phyloP scores from a whole-genome alignment of 2,329 filamentous ascomycete genomes.

The Curvularia sp. region DNA sequence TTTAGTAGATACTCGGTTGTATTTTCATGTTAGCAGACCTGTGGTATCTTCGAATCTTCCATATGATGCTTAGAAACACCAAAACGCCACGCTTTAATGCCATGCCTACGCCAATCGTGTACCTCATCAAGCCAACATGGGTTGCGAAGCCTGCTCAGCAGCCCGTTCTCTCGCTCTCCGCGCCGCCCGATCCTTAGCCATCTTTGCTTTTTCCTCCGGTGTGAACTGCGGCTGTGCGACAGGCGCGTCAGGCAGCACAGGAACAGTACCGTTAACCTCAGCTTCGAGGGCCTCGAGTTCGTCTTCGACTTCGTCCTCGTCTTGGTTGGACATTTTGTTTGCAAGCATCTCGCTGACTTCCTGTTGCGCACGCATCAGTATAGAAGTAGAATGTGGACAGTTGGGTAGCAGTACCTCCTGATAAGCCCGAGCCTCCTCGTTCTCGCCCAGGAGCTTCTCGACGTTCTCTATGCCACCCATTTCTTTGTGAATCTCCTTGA shows the following conservation, averaged over 20 bases:
- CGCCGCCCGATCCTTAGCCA: constrained; percentile 43
- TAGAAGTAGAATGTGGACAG: neutral
- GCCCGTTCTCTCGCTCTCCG: constrained; percentile 44
- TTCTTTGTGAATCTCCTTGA: constrained; percentile 90
- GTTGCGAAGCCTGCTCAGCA: constrained; percentile 44
- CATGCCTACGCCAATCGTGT: constrained; percentile 18
- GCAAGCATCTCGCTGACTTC: constrained; percentile 93
- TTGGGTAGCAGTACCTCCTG: constrained; percentile 69
- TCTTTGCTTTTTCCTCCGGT: constrained; percentile 38
- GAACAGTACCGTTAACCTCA: constrained; percentile 58
- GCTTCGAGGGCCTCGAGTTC: constrained; percentile 83
- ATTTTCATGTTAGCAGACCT: constrained; percentile 6
- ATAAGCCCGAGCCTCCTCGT: constrained; percentile 87
- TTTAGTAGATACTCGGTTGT: constrained; percentile 3
- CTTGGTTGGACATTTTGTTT: constrained; percentile 86
- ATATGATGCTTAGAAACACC: constrained; percentile 19
- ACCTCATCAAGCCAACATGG: constrained; percentile 46
- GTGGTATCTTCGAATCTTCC: constrained; percentile 1
- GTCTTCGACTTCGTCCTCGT: constrained; percentile 97
- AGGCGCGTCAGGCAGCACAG: constrained; percentile 52
- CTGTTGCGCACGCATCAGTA: constrained; percentile 55
- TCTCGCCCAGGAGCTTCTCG: constrained; percentile 94
- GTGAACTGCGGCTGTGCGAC: constrained; percentile 40
- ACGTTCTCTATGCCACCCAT: constrained; percentile 95
- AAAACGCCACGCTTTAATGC: constrained; percentile 49